A percentile compares a stretch with the other conserved stretches of the same genome.
These are phyloP conservation scores for Psilocybe sp. DNA, from an alignment of 768 basidiomycete genomes.

Conservation along the genomic window DNA sequence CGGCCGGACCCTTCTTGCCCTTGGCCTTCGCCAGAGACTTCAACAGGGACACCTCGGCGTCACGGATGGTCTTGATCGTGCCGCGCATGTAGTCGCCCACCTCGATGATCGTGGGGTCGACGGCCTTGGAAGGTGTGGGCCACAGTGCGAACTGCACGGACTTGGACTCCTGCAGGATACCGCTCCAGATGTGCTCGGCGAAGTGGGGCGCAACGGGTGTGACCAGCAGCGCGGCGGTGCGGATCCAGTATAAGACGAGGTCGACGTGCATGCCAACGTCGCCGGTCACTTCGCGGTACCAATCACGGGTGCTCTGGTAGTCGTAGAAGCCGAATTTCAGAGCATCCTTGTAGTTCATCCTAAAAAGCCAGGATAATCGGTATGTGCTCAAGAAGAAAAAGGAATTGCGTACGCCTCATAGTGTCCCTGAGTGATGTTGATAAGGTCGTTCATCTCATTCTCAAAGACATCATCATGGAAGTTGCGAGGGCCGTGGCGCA, in stretches of 20 bases:
- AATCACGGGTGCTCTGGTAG: slow-evolving; percentile 86
- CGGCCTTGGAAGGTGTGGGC: slow-evolving; percentile 63
- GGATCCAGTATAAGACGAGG: slow-evolving; percentile 84
- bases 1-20: slow-evolving; percentile 46
- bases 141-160: slow-evolving; percentile 84
- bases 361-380: slow-evolving; percentile 25
- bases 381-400: no score
- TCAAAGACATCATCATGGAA: slow-evolving; percentile 92
- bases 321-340: slow-evolving; percentile 96
- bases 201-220: slow-evolving; percentile 92
- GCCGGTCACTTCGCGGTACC: slow-evolving; percentile 91
- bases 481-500: slow-evolving; percentile 72
- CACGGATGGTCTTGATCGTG: slow-evolving; percentile 88
- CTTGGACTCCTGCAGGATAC: slow-evolving; percentile 65
- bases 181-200: slow-evolving; percentile 85
- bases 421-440: slow-evolving; percentile 75
- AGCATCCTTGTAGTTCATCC: slow-evolving; percentile 94
- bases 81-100: slow-evolving; percentile 83
- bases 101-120: slow-evolving; percentile 68
- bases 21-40: slow-evolving; percentile 82
- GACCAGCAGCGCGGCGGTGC: slow-evolving; percentile 73
- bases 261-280: slow-evolving; percentile 91
- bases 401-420: slow-evolving; percentile 71
- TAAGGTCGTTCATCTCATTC: slow-evolving; percentile 84
- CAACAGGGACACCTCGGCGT: slow-evolving; percentile 74